Base-by-base conservation (phyloP, 106 monocot genomes). In the Dendrobium catenatum region DNA sequence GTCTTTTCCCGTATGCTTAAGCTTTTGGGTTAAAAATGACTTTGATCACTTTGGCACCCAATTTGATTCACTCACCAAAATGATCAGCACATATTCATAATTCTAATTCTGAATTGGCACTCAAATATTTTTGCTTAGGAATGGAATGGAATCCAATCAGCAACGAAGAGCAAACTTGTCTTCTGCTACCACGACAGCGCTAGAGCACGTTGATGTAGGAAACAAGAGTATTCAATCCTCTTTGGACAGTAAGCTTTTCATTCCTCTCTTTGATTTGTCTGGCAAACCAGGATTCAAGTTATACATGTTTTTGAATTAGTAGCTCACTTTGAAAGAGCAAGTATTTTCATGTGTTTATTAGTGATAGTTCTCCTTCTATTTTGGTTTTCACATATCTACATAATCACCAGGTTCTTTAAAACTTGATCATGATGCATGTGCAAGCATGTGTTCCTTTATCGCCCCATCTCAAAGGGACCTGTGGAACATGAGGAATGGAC, bases 351-450 rank as follows among this genome's bases (percentile, higher is more conserved):
- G 64, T 66, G 26, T 2, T 66, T 2, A 51, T 51, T 51, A 15
- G 51, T 51, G 13, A 51, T 13, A 51, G 1, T 70, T 4, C 13
- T 4, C 11, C 33, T 17, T 31, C 37, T 70, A 4, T 70, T 37
- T 70, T 40, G 70, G 70, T 33, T 70, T 70, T 70, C 15, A 70
- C 33, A 33, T 68, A 37, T 70, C 70, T 37, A 7, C 74, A 42
- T 19, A 74, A 74, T 74, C 43, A 70, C 19, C 88, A 95, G 95
- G 83, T 70, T 84, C 88, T 8, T 84, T 92, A 44, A 89, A 92
- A 80, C 85, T 92, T n/a, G 92, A 95, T 82, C 87, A 89, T 67
- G 92, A 88, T 59, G 90, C 90, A 68, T 85, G 86, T 55, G 68
- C 44, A 49, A 90, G 84, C 75, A 84, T 89, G 5, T 79, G 84